Evolutionary conservation across 2,329 filamentous ascomycete species (phyloP).

Genomic region (Arachnomyces sp.): DNA sequence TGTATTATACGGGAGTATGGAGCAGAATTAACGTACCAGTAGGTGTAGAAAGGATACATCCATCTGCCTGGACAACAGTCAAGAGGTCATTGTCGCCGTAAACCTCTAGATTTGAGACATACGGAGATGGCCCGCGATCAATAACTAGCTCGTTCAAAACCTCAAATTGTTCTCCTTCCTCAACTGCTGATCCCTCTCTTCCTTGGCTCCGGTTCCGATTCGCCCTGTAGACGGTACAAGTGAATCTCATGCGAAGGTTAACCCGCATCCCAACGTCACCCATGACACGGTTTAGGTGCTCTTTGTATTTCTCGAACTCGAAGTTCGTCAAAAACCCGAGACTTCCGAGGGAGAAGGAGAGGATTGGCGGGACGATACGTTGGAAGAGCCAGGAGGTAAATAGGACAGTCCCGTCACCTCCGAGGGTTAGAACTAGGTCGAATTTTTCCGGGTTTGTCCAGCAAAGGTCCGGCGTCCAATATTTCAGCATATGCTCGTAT

Average conservation of each 20-base stretch:
- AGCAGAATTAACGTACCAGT: constrained; percentile 53
- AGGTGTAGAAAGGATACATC: constrained; percentile 94
- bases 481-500: constrained; percentile 77
- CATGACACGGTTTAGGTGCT: constrained; percentile 83
- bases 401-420: constrained; percentile 92
- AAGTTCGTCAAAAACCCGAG: constrained; percentile 96
- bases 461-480: constrained; percentile 95
- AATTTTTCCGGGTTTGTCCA: constrained; percentile 92
- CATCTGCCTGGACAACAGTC: constrained; percentile 92
- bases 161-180: constrained; percentile 93
- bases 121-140: constrained; percentile 90
- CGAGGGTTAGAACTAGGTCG: constrained; percentile 85
- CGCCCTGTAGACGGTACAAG: constrained; percentile 87
- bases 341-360: constrained; percentile 87
- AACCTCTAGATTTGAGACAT: constrained; percentile 92
- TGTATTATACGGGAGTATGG: not conserved
- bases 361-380: constrained; percentile 82
- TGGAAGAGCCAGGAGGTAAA: constrained; percentile 98
- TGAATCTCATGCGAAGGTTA: constrained; percentile 97
- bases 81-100: constrained; percentile 93
- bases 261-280: constrained; percentile 93
- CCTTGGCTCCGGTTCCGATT: constrained; percentile 38
- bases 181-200: constrained; percentile 51
- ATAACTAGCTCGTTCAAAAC: constrained; percentile 98
- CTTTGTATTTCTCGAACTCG: constrained; percentile 82